These are phyloP conservation scores for Vigna mungo DNA, from an alignment of 306 rosid genomes.

Conservation along the genomic window DNA sequence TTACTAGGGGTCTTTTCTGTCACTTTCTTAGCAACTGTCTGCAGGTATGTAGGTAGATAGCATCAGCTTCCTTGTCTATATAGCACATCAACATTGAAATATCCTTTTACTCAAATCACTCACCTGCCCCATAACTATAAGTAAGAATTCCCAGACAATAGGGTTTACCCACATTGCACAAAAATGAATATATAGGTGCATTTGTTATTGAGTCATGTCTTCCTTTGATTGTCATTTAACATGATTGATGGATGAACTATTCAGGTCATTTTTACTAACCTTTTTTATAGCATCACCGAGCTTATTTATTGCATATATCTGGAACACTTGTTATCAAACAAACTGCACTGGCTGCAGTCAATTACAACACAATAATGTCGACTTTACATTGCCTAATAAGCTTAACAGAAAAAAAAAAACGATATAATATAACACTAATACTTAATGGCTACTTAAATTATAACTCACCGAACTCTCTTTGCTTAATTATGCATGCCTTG, in stretches of 20 bases:
- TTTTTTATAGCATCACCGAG: slow-evolving; percentile 11
- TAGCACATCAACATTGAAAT: slow-evolving; percentile 42
- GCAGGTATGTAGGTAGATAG: slow-evolving; percentile 35
- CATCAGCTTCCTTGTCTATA: slow-evolving; percentile 51
- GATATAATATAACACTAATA: slow-evolving; percentile 8
- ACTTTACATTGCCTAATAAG: not conserved
- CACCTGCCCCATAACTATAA: slow-evolving; percentile 20
- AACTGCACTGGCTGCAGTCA: slow-evolving; percentile 6
- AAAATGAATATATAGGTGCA: slow-evolving; percentile 12
- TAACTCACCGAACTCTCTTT: not conserved
- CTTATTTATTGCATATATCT: slow-evolving; percentile 34
- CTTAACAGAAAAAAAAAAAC: slow-evolving; percentile 6
- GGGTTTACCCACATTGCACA: slow-evolving; percentile 42
- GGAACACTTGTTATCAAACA: slow-evolving; percentile 29
- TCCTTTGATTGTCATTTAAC: slow-evolving; percentile 23
- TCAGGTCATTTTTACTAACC: slow-evolving; percentile 44
- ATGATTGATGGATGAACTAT: slow-evolving; percentile 37
- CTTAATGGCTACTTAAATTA: slow-evolving; percentile 20
- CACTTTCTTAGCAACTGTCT: slow-evolving; percentile 40
- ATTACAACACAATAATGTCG: slow-evolving; percentile 2
- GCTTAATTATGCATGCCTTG: slow-evolving; percentile 34
- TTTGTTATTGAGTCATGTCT: slow-evolving; percentile 35
- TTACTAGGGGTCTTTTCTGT: slow-evolving; percentile 35
- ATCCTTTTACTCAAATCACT: slow-evolving; percentile 48
- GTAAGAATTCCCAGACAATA: slow-evolving; percentile 45